A percentile compares a stretch with the other conserved stretches of the same genome.
phyloP scores from a whole-genome alignment of 108 stramenopile species.

The Pseudonitzschia multiseries region DNA sequence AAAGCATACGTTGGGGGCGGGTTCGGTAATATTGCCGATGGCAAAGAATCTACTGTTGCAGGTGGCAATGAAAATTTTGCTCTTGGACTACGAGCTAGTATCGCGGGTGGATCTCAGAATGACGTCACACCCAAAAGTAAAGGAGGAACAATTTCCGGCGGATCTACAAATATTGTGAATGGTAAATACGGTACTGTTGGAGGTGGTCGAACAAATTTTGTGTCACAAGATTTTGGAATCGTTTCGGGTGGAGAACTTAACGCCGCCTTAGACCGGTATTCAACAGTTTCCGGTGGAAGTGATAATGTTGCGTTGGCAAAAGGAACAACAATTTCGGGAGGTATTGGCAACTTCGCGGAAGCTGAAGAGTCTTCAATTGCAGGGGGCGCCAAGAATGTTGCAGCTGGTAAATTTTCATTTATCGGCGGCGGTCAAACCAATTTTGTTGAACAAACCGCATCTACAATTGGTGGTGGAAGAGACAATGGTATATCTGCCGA shows the following conservation, averaged over 20 bases:
- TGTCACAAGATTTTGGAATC: neutral
- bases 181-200: slow-evolving; percentile 4
- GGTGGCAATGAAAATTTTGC: slow-evolving; percentile 5
- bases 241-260: neutral
- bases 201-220: neutral
- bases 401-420: neutral
- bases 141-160: slow-evolving; percentile 9
- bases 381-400: slow-evolving; percentile 2
- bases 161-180: neutral
- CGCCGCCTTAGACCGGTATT: neutral
- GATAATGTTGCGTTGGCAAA: neutral
- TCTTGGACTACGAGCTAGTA: neutral
- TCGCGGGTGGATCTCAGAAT: neutral
- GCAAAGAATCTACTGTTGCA: neutral
- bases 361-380: neutral
- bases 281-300: neutral
- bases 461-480: slow-evolving; percentile 1
- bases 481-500: slow-evolving; percentile 1
- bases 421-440: slow-evolving; percentile 3
- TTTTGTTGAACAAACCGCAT: neutral
- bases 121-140: neutral
- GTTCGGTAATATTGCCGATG: neutral
- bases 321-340: slow-evolving; percentile 1
- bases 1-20: slow-evolving; percentile 1
- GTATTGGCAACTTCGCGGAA: neutral